Percentiles rank a stretch among this genome's conserved stretches.
These are phyloP conservation scores for Lanmaoa pseudosensibilis DNA, from an alignment of 768 basidiomycete genomes.

Conservation along the genomic window DNA sequence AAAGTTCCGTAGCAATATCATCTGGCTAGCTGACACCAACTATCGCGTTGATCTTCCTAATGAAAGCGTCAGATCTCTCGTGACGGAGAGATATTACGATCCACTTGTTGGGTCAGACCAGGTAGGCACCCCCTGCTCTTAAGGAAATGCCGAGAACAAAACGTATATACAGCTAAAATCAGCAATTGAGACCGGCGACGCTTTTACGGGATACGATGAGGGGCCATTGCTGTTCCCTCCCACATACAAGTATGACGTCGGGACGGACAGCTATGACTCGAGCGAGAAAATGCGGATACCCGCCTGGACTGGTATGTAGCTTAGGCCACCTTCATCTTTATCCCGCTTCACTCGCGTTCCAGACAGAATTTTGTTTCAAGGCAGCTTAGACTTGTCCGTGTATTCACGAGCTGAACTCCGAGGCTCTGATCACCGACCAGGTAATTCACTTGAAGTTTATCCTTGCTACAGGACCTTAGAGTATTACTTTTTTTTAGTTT, in stretches of 20 bases:
- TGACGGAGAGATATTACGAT: constrained; percentile 65
- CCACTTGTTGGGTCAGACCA: constrained; percentile 82
- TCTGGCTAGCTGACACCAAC: constrained; percentile 96
- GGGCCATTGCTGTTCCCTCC: constrained; percentile 90
- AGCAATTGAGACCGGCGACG: constrained; percentile 69
- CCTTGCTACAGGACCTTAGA: constrained; percentile 1
- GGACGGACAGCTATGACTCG: constrained; percentile 87
- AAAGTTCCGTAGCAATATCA: constrained; percentile 65
- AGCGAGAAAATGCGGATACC: constrained; percentile 96
- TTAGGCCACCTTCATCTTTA: background rate
- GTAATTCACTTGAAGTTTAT: constrained; percentile 36
- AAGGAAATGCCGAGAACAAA: background rate
- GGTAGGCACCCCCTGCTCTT: constrained; percentile 42
- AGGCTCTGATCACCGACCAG: constrained; percentile 96
- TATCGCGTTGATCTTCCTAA: constrained; percentile 91
- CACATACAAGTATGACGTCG: constrained; percentile 88
- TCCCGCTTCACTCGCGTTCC: constrained; percentile 10
- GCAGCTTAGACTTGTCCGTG: constrained; percentile 69
- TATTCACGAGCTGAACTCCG: constrained; percentile 85
- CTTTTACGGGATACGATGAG: constrained; percentile 84
- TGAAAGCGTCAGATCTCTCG: constrained; percentile 70
- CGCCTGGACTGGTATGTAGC: constrained; percentile 85
- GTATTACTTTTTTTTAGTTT: constrained; percentile 51
- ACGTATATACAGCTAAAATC: constrained; percentile 55
- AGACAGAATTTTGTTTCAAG: constrained; percentile 94